Percentiles rank a stretch among this genome's conserved stretches.
Evolutionary conservation across 345 rosid species (phyloP).

Genomic region (Eucalyptus caleyi): DNA sequence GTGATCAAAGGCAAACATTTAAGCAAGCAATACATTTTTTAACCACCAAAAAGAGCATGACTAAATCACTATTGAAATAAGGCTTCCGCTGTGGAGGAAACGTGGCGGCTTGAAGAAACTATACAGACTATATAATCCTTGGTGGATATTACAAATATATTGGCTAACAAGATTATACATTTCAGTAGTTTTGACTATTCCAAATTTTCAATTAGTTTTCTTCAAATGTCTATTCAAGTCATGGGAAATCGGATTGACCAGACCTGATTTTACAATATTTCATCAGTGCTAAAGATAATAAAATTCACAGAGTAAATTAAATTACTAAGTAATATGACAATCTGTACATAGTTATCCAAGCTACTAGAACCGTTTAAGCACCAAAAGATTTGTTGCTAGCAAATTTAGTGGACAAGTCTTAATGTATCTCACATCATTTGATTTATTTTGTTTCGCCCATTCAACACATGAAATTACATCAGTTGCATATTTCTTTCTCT

Average conservation of each 20-base stretch:
- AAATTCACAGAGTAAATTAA: too few species aligned
- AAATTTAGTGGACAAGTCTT: background rate
- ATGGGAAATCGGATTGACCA: fast-evolving
- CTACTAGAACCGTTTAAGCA: background rate
- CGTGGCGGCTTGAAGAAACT: background rate
- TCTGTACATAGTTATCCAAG: background rate
- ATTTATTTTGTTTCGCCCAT: background rate
- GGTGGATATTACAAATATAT: too few species aligned
- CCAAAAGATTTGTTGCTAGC: background rate
- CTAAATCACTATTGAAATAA: background rate
- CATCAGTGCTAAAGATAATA: too few species aligned
- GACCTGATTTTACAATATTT: too few species aligned
- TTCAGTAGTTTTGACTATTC: too few species aligned
- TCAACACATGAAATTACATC: background rate
- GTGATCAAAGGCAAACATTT: background rate
- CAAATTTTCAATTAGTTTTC: background rate
- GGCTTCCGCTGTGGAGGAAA: background rate
- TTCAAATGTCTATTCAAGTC: background rate
- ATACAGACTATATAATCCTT: too few species aligned
- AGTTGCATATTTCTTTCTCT: background rate
- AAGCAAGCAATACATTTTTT: fast-evolving
- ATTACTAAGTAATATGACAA: background rate
- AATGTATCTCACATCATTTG: background rate
- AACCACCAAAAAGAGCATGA: background rate
- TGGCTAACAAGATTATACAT: background rate